Percentiles rank a stretch among this genome's conserved stretches.
Conservation (phyloP, 2,329 filamentous ascomycete genomes). For the Parastagonospora nodorum region DNA sequence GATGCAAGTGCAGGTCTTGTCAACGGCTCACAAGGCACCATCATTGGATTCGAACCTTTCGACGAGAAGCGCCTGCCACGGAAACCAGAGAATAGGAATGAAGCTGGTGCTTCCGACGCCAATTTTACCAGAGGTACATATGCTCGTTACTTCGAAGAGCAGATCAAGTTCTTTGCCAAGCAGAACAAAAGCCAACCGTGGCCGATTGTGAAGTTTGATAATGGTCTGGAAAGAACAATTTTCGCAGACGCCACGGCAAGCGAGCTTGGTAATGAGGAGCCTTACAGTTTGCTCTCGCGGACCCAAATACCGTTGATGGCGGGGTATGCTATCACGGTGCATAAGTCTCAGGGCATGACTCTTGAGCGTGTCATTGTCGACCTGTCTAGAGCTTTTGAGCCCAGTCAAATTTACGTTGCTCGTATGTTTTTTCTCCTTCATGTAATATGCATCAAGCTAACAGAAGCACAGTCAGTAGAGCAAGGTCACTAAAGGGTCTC, state of each 20-base stretch:
- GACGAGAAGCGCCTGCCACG: slow-evolving; percentile 34
- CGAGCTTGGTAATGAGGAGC: slow-evolving; percentile 52
- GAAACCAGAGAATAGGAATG: slow-evolving; percentile 14
- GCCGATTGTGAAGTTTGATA: slow-evolving; percentile 61
- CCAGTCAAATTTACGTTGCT: slow-evolving; percentile 68
- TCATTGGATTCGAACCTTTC: slow-evolving; percentile 45
- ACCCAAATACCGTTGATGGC: slow-evolving; percentile 66
- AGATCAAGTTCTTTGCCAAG: slow-evolving; percentile 49
- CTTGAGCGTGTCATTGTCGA: slow-evolving; percentile 63
- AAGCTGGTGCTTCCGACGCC: slow-evolving; percentile 5
- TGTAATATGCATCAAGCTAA: slow-evolving; percentile 4
- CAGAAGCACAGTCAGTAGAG: slow-evolving; percentile 54
- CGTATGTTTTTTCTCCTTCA: slow-evolving; percentile 22
- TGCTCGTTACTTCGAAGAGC: slow-evolving; percentile 42
- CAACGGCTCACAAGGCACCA: slow-evolving; percentile 42
- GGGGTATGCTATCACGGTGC: slow-evolving; percentile 68
- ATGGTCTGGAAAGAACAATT: slow-evolving; percentile 53
- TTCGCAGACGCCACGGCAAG: slow-evolving; percentile 58
- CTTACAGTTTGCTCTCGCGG: slow-evolving; percentile 57
- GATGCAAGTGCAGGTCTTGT: slow-evolving; percentile 38
- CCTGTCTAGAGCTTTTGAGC: slow-evolving; percentile 58
- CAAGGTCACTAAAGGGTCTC: slow-evolving; percentile 58
- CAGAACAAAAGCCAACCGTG: slow-evolving; percentile 45
- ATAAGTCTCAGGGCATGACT: slow-evolving; percentile 65
- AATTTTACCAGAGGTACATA: slow-evolving; percentile 44